Conservation (phyloP, 2,329 filamentous ascomycete genomes). For the Chrysoporthe cubensis region DNA sequence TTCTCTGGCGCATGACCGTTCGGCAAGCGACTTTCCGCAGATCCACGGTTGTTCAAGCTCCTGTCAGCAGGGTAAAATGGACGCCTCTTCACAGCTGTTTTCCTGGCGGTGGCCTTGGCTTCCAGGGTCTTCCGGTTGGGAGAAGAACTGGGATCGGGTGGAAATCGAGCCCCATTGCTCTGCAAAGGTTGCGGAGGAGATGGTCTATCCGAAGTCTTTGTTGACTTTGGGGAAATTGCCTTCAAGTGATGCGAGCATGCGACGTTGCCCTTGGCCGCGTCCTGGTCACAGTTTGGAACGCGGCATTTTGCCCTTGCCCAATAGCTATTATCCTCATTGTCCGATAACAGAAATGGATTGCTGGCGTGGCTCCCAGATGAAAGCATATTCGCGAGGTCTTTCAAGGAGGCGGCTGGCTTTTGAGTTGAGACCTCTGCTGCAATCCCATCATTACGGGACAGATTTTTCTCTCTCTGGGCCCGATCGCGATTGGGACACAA, state of each 20-base stretch:
- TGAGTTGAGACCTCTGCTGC: background rate
- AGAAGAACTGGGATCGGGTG: background rate
- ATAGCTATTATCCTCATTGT: slow-evolving; percentile 16
- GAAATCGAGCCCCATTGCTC: slow-evolving; percentile 3
- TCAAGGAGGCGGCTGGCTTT: background rate
- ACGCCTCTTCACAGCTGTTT: slow-evolving; percentile 20
- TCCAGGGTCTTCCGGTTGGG: slow-evolving; percentile 23
- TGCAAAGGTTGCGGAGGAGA: slow-evolving; percentile 8
- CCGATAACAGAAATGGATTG: slow-evolving; percentile 24
- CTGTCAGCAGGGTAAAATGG: slow-evolving; percentile 14
- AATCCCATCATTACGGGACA: slow-evolving; percentile 15
- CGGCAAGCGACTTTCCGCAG: slow-evolving; percentile 7
- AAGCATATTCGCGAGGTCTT: slow-evolving; percentile 10
- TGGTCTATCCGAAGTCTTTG: slow-evolving; percentile 2
- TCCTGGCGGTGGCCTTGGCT: slow-evolving; percentile 27
- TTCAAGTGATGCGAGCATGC: slow-evolving; percentile 21
- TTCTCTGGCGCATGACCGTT: slow-evolving; percentile 14
- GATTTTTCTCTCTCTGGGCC: background rate
- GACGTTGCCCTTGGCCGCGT: slow-evolving; percentile 13
- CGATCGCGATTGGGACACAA: slow-evolving; percentile 13
- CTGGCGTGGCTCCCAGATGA: slow-evolving; percentile 1
- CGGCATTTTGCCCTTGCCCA: slow-evolving; percentile 25
- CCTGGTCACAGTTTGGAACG: slow-evolving; percentile 20
- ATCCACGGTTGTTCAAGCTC: background rate
- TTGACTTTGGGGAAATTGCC: slow-evolving; percentile 18